Conservation (phyloP, 345 rosid species). For the Physaria fendleri region DNA sequence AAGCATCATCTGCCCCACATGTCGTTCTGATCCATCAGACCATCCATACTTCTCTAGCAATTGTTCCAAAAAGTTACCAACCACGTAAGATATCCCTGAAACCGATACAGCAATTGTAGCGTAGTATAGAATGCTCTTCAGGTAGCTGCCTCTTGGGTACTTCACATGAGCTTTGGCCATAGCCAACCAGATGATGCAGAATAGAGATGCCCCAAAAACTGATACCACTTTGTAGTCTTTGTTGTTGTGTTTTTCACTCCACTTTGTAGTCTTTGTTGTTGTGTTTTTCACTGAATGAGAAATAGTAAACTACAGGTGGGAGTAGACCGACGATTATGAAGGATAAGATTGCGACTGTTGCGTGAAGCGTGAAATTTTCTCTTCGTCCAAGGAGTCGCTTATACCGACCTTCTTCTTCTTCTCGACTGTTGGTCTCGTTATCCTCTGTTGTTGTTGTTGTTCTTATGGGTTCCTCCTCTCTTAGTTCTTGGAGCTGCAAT, state of each 20-base stretch:
- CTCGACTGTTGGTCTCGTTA: slow-evolving; percentile 8
- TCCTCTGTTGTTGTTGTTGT: slow-evolving; percentile 26
- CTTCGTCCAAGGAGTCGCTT: slow-evolving; percentile 48
- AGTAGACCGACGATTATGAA: slow-evolving; percentile 48
- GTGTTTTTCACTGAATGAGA: slow-evolving; percentile 46
- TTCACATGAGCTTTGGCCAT: slow-evolving; percentile 51
- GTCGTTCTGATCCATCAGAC: slow-evolving; percentile 34
- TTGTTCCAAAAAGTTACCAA: slow-evolving; percentile 45
- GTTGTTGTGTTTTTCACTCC: slow-evolving; percentile 39
- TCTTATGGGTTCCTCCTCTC: slow-evolving; percentile 46
- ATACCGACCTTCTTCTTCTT: slow-evolving; percentile 50
- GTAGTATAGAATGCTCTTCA: slow-evolving; percentile 42
- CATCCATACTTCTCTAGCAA: slow-evolving; percentile 50
- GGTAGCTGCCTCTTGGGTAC: slow-evolving; percentile 41
- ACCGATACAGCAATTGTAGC: slow-evolving; percentile 35
- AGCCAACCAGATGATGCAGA: slow-evolving; percentile 58
- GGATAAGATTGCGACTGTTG: slow-evolving; percentile 45
- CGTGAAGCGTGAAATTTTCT: slow-evolving; percentile 48
- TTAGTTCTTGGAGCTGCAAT: slow-evolving; percentile 37
- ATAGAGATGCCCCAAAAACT: slow-evolving; percentile 50
- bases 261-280: slow-evolving; percentile 53
- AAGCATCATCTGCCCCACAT: slow-evolving; percentile 13
- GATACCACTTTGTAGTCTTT: slow-evolving; percentile 54
- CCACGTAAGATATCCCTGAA: slow-evolving; percentile 56
- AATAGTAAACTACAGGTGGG: slow-evolving; percentile 57